These are phyloP conservation scores for Myriosclerotinia scirpicola DNA, from an alignment of 2,329 filamentous ascomycete species.

Conservation along the genomic window DNA sequence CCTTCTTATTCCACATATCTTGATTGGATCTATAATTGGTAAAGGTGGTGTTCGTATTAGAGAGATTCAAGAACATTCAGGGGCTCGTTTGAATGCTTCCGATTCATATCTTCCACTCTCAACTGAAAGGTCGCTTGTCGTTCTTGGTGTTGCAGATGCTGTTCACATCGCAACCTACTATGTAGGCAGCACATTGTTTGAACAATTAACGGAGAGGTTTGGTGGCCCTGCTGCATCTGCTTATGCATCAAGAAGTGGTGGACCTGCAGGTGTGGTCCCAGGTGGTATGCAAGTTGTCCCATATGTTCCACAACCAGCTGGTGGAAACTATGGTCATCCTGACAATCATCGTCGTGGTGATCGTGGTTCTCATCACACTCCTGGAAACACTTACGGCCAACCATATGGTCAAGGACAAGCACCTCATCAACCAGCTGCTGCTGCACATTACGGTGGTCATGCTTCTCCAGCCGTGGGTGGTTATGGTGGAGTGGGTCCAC, in stretches of 20 bases:
- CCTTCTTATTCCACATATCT: conserved; percentile 90
- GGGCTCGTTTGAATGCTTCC: conserved; percentile 92
- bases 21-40: conserved; percentile 98
- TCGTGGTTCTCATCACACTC: conserved; percentile 70
- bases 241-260: conserved; percentile 92
- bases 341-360: conserved; percentile 81
- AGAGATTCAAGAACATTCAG: conserved; percentile 97
- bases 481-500: conserved; percentile 78
- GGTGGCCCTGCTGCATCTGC: conserved; percentile 95
- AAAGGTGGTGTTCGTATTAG: conserved; percentile 95
- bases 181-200: conserved; percentile 93
- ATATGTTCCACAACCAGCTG: conserved; percentile 89
- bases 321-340: conserved; percentile 87
- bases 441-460: conserved; percentile 72
- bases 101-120: conserved; percentile 93
- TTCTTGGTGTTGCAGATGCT: conserved; percentile 95
- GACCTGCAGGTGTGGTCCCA: conserved; percentile 87
- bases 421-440: conserved; percentile 59
- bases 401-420: conserved; percentile 55
- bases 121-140: conserved; percentile 94
- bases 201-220: conserved; percentile 95
- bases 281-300: conserved; percentile 99
- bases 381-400: conserved; percentile 70
- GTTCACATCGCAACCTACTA: conserved; percentile 99
- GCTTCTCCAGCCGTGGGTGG: conserved; percentile 57